Conservation (phyloP, 495 filamentous ascomycete species). For the Hypoxylon perforatum region DNA sequence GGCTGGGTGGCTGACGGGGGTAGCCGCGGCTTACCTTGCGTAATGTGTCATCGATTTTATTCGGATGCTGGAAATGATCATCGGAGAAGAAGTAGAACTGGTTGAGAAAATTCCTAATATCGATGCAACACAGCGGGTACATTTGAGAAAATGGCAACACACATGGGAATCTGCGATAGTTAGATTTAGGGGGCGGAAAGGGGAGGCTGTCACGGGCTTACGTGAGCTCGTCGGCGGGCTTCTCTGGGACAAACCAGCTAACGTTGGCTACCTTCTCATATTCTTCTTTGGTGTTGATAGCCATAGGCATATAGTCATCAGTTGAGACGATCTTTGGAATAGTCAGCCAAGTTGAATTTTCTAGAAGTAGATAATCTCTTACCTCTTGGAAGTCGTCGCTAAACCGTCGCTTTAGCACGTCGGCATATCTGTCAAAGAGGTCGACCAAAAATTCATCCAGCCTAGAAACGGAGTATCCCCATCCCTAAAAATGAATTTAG, state of each 20-base stretch:
- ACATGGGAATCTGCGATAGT: constrained; percentile 76
- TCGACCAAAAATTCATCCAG: constrained; percentile 85
- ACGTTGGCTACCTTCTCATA: constrained; percentile 95
- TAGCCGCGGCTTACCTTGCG: constrained; percentile 69
- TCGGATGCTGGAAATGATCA: constrained; percentile 89
- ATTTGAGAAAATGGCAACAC: constrained; percentile 97
- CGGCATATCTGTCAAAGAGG: constrained; percentile 92
- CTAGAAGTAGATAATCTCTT: constrained; percentile 69
- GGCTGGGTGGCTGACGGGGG: neutral
- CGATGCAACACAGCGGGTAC: constrained; percentile 98
- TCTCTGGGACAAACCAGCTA: constrained; percentile 90
- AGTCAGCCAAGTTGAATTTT: constrained; percentile 74
- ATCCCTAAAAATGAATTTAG: constrained; percentile 68
- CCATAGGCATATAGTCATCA: constrained; percentile 99
- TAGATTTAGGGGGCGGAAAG: constrained; percentile 20
- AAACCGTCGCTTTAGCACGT: constrained; percentile 89
- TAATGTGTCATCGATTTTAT: constrained; percentile 88
- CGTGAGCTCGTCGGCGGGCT: constrained; percentile 76
- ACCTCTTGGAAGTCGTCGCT: constrained; percentile 94
- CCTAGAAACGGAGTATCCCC: constrained; percentile 84
- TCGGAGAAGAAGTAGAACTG: constrained; percentile 97
- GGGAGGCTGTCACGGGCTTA: constrained; percentile 55
- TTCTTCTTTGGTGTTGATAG: constrained; percentile 86
- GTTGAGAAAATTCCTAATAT: constrained; percentile 95
- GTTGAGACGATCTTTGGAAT: constrained; percentile 90